Evolutionary conservation across 768 basidiomycete genomes (phyloP), one percentile per base, ranked within the genome.

Genomic region (Boletellus emodensis): DNA sequence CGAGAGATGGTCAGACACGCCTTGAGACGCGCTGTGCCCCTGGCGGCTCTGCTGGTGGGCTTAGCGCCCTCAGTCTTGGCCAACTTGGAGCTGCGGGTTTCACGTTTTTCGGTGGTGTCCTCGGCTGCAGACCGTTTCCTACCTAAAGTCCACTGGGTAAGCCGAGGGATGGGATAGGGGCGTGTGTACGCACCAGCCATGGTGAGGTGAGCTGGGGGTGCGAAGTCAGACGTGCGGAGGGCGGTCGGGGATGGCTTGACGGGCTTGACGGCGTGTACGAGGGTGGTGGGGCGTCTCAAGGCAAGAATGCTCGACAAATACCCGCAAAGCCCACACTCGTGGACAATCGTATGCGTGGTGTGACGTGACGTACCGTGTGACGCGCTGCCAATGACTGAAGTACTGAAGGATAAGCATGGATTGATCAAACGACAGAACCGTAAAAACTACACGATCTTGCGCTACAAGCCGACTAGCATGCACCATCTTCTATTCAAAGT

Each of bases 1-100:
- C 9, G 13, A 20, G 15, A 22, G 30, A 28, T 22, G 37, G 37
- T 43, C 28, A 15, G 38, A 55, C 69, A 56, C 45, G 78, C 81
- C 75, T 82, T 84, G 49, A 72, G 64, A 34, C 71, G 62, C 28
- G 63, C 70, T 48, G 71, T 73, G 51, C 73, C 76, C 43, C 69
- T 72, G 40, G 66, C 68, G 1, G 63, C 63, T 47, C 57, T 66
- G 47, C 64, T 71, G 35, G 72, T 51, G 33, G 67, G 51, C 18
- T 64, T 60, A 18, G 57, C 47, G 30, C 59, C 55, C 30, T 71
- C 72, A 20, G 74, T 79, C 65, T 78, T 85, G 7, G 79, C 70
- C 1, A 69, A 70, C 63, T 82, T 83, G 36, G 78, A 69, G 37
- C 76, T 71, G 52, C 79, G 75, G 17, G 78, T 71, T 52, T 66